Evolutionary conservation across 192 early-diverging fungal genomes (phyloP), one percentile per base, ranked within the genome.

Genomic region (Hyaloraphidium curvatum): DNA sequence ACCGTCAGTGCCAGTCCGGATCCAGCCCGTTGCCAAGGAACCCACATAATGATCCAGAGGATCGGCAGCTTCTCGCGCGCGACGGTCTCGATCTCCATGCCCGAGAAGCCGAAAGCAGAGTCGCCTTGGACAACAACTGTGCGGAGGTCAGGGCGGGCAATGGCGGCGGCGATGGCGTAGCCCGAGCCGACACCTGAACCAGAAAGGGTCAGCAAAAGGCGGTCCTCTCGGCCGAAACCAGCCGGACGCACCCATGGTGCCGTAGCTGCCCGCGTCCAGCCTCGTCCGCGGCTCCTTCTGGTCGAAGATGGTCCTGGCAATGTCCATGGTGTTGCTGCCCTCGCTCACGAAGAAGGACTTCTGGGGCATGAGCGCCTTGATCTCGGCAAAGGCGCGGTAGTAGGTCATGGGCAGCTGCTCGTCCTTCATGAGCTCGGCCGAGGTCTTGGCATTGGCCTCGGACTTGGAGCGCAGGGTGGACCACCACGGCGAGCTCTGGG

Each of bases 211-310:
- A n/a, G n/a, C n/a, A n/a, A n/a, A n/a, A n/a, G n/a, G n/a, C n/a
- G n/a, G n/a, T n/a, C n/a, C n/a, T n/a, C n/a, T n/a, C n/a, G n/a
- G n/a, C n/a, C n/a, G n/a, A n/a, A n/a, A n/a, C n/a, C n/a, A n/a
- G n/a, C n/a, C n/a, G n/a, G n/a, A n/a, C n/a, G 81, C 79, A n/a
- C 82, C 82, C 82, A 84, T 84, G 29, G 81, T 84, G 7, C 75
- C 81, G 51, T 75, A 74, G 0, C 79, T 84, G 17, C 78, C 81
- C 41, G 81, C 80, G 58, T 84, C 82, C 30, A 84, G 59, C 25
- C 82, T 67, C 25, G 66, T 67, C 3, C 82, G 68, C 25, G 81
- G 81, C 31, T 62, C 39, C 58, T 79, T 52, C n/a, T 54, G 23
- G n/a, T 31, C 81, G 64, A 74, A 83, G 50, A 79, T 70, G 0